Base-by-base conservation (phyloP, 257 asterid genomes). In the Craterostigma plantagineum region DNA sequence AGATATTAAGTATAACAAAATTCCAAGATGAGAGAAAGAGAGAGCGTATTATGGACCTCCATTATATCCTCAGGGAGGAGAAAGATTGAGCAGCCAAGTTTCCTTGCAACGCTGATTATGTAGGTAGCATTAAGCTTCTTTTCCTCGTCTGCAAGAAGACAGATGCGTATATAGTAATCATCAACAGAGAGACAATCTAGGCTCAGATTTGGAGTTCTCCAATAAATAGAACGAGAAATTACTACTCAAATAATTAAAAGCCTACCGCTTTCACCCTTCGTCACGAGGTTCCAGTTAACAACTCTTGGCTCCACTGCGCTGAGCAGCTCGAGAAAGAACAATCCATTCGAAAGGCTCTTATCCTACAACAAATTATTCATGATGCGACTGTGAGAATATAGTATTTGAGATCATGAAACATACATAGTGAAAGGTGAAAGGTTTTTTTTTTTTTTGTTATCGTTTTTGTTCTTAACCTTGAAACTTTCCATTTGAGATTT, bases 251-350 rank as follows among this genome's bases (percentile, higher is more conserved):
- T 11, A 30, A 45, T 13, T 18, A 4, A 8, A 3, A 14, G 18
- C 62, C 9, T 69, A 78, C 97, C 95, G 13, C 81, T 76, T 66
- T 70, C 82, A 2, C 95, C 96, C 42, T 70, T 75, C 13, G 96
- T 85, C 42, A 85, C 94, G 15, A 85, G 79, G 71, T 85, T 69
- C 94, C 91, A 81, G 61, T 81, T 85, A 35, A 85, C 91, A 12
- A 80, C 96, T 54, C 94, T 77, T 27, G 94, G 81, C 75, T 85
- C 92, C 57, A 85, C 96, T 9, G 64, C 63, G 51, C 78, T 68
- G 34, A 85, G 77, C 47, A 85, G 91, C 52, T 80, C 82, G 8
- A 85, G 78, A 64, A 85, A 81, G 75, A 85, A 85, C 15, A 18
- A 56, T 45, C 95, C 95, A 51, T 36, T 71, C 35, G 95, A 64